These are phyloP conservation scores for Platanthera zijinensis DNA, from an alignment of 106 monocot species.

Conservation along the genomic window DNA sequence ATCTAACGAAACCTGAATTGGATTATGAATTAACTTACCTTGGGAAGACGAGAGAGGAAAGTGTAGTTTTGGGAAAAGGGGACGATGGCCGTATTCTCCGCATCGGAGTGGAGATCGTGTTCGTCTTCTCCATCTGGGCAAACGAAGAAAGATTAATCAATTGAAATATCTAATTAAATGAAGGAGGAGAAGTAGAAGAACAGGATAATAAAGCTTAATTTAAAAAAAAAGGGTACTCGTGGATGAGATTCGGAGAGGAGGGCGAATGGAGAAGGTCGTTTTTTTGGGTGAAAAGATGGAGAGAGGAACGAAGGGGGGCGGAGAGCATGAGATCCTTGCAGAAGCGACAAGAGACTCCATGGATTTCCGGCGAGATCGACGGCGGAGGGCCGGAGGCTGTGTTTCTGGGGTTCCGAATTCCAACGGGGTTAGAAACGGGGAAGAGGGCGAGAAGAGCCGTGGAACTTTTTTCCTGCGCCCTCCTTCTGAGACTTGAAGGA, in stretches of 20 bases:
- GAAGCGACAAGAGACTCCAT: constrained; percentile 50
- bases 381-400: background rate
- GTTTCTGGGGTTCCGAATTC: no score
- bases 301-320: constrained; percentile 19
- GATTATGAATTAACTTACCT: constrained; percentile 17
- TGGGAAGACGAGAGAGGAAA: constrained; percentile 53
- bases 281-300: constrained; percentile 31
- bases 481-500: no score
- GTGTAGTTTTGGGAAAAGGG: constrained; percentile 24
- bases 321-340: constrained; percentile 23
- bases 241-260: constrained; percentile 34
- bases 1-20: background rate
- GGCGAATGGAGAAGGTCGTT: constrained; percentile 15
- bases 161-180: background rate
- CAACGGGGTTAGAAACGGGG: no score
- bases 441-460: no score
- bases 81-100: constrained; percentile 18
- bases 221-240: constrained; percentile 18
- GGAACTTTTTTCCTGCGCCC: no score
- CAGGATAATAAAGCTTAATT: background rate
- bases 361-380: background rate
- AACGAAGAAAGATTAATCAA: background rate
- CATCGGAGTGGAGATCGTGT: constrained; percentile 35
- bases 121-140: constrained; percentile 34
- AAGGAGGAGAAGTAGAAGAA: background rate